Conservation (phyloP, 371 early-diverging fungal species). For the Apophysomyces ossiformis region DNA sequence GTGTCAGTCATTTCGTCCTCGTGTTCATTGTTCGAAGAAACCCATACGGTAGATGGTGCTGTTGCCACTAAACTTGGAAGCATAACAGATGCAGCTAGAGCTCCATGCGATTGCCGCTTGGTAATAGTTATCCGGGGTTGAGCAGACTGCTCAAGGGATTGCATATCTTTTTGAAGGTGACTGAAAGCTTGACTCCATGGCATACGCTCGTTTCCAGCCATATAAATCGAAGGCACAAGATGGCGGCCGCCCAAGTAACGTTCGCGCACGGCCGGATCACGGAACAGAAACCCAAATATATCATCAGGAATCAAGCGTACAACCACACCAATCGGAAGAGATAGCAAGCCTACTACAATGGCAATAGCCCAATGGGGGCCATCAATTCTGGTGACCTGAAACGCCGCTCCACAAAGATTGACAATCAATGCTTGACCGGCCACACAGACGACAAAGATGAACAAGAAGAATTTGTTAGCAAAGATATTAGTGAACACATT, state of each 20-base stretch:
- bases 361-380: conserved; percentile 71
- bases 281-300: conserved; percentile 36
- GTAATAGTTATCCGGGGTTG: too few species aligned
- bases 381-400: conserved; percentile 51
- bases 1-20: conserved; percentile 20
- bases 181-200: conserved; percentile 6
- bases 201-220: conserved; percentile 37
- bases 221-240: conserved; percentile 30
- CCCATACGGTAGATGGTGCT: conserved; percentile 23
- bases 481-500: conserved; percentile 63
- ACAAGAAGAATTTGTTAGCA: conserved; percentile 60
- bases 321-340: conserved; percentile 71
- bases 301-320: conserved; percentile 67
- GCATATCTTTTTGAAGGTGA: conserved; percentile 16
- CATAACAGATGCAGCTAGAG: conserved; percentile 21
- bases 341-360: conserved; percentile 63
- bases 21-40: conserved; percentile 13
- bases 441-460: conserved; percentile 58
- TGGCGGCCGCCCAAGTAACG: conserved; percentile 33
- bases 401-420: conserved; percentile 63
- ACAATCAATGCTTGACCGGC: conserved; percentile 63
- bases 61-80: conserved; percentile 23
- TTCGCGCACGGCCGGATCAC: conserved; percentile 30
- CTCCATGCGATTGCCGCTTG: neutral
- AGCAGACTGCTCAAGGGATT: neutral